Base-by-base conservation (phyloP, 805 yeast species). In the Candida parachauliodes region DNA sequence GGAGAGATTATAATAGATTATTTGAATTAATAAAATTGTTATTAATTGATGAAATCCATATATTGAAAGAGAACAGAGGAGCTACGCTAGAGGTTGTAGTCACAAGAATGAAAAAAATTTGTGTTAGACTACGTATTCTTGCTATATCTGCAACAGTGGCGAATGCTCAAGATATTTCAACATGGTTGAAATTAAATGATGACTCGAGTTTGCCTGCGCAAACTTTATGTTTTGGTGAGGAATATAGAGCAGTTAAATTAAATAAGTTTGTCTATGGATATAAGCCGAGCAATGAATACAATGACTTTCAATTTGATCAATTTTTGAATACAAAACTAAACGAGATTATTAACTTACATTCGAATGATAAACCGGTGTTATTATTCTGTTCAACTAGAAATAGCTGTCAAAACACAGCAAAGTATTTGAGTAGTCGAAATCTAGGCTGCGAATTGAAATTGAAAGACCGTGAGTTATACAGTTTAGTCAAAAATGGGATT, bases 351-450 rank as follows among this genome's bases (percentile, higher is more conserved):
- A 49, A 51, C 10, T 40, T 49, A 11, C 63, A 74, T 49, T 58
- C 69, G 5, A 56, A 60, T 17, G 45, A 47, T 1, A 72, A 70
- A 35, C 76, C 80, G 1, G 70, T 68, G 5, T 45, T 76, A 24
- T 55, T 76, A 0, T 76, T 76, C 47, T 76, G 82, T 41, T 68
- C 80, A 0, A 76, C 81, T 0, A 61, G 81, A 49, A 62, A 64
- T 11, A 70, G 76, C 10, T 61, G 76, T 3, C 51, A 66, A 1
- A 47, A 64, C 0, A 74, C 82, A 1, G 77, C 79, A 0, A 68
- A 63, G 30, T 37, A 48, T 9, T 47, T 49, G n/a, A 46, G 51
- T 28, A 43, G 41, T 31, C n/a, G 21, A 14, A 28, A 34, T 5
- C 20, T 27, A 6, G 34, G 18, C 10, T 24, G 22, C 2, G 37